A percentile compares a stretch with the other conserved stretches of the same genome.
phyloP scores from a whole-genome alignment of 495 filamentous ascomycete species.

The Chaetomidium leptoderma region DNA sequence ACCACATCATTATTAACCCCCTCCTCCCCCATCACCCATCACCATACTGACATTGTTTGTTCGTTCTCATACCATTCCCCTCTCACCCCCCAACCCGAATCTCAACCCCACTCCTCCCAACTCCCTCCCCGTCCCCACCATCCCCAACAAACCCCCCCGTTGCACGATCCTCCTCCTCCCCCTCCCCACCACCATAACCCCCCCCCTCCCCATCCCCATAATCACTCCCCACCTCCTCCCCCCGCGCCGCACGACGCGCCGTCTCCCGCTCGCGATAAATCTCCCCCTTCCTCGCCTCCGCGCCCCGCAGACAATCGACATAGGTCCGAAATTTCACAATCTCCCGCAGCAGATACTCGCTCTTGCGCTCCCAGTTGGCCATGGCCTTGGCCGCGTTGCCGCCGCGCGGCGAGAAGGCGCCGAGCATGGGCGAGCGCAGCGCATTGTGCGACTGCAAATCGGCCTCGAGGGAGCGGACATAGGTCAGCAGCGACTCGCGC shows the following conservation, averaged over 20 bases:
- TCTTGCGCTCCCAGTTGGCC: slow-evolving; percentile 96
- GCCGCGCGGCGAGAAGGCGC: slow-evolving; percentile 85
- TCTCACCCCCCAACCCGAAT: background rate
- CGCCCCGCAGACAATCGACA: slow-evolving; percentile 66
- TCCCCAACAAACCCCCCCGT: background rate
- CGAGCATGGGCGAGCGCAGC: slow-evolving; percentile 73
- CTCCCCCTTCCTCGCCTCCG: slow-evolving; percentile 39
- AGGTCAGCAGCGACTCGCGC: slow-evolving; percentile 64
- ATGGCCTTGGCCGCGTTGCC: slow-evolving; percentile 76
- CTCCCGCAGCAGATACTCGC: slow-evolving; percentile 83
- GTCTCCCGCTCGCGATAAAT: slow-evolving; percentile 48
- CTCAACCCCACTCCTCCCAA: background rate
- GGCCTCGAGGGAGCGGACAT: slow-evolving; percentile 80
- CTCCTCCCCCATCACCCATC: background rate
- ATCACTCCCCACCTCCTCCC: slow-evolving; percentile 34
- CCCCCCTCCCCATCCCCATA: slow-evolving; percentile 10
- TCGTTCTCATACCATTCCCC: no score
- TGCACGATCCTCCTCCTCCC: background rate
- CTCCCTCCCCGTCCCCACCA: background rate
- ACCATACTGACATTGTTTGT: no score
- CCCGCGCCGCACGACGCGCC: slow-evolving; percentile 36
- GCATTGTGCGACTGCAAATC: slow-evolving; percentile 86
- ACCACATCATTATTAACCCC: background rate
- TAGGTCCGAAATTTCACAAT: slow-evolving; percentile 96
- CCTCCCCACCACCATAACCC: background rate